These are phyloP conservation scores for Penicillium glabrum DNA, from an alignment of 2,329 filamentous ascomycete genomes.

Conservation along the genomic window DNA sequence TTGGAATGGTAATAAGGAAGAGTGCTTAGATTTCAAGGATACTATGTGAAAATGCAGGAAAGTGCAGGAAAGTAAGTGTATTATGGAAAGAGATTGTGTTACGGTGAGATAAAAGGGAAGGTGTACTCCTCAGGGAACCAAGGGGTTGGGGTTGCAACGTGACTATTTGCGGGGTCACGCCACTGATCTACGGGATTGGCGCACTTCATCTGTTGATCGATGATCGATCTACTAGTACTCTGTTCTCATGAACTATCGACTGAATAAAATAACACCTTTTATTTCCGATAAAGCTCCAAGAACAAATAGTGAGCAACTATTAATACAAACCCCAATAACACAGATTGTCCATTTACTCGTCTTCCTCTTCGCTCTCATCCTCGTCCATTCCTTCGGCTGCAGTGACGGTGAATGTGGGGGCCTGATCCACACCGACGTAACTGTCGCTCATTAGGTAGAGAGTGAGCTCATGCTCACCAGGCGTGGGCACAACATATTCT, in stretches of 20 bases:
- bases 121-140: background rate
- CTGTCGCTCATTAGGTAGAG: constrained; percentile 96
- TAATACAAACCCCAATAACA: constrained; percentile 4
- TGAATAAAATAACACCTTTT: constrained; percentile 15
- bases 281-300: constrained; percentile 8
- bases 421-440: constrained; percentile 96
- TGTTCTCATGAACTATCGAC: background rate
- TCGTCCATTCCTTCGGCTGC: constrained; percentile 94
- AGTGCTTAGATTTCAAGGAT: background rate
- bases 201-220: background rate
- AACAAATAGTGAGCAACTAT: background rate
- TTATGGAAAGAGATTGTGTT: background rate
- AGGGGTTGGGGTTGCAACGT: constrained; percentile 7
- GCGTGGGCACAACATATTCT: constrained; percentile 84
- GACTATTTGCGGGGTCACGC: constrained; percentile 18
- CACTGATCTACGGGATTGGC: background rate
- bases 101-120: constrained; percentile 1
- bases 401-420: constrained; percentile 79
- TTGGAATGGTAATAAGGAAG: background rate
- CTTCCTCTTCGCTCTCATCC: constrained; percentile 81
- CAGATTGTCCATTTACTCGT: constrained; percentile 45
- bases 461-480: constrained; percentile 84
- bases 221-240: background rate
- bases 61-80: background rate
- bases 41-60: background rate